A percentile compares a stretch with the other conserved stretches of the same genome.
Evolutionary conservation across 192 early-diverging fungal species (phyloP).

Genomic region (Mortierella alpina): DNA sequence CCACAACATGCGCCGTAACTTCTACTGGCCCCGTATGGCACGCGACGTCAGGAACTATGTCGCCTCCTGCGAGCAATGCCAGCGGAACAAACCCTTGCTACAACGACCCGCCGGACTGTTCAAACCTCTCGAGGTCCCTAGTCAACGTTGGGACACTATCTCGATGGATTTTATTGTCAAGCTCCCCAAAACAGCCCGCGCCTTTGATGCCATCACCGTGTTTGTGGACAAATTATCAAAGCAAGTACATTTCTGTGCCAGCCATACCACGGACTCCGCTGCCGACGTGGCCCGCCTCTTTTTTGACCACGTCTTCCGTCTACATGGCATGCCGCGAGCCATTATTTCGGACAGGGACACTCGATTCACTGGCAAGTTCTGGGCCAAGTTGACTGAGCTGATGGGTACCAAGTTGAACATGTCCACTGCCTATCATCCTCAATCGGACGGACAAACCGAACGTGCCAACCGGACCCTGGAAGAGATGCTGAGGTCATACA

Average conservation of each 20-base stretch:
- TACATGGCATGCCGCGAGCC: slow-evolving; percentile 51
- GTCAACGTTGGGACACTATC: slow-evolving; percentile 32
- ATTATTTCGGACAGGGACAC: slow-evolving; percentile 61
- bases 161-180: slow-evolving; percentile 54
- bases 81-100: slow-evolving; percentile 19
- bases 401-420: slow-evolving; percentile 41
- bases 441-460: slow-evolving; percentile 54
- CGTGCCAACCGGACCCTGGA: slow-evolving; percentile 15
- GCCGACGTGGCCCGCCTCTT: slow-evolving; percentile 13
- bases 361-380: slow-evolving; percentile 56
- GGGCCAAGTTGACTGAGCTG: slow-evolving; percentile 19
- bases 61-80: slow-evolving; percentile 22
- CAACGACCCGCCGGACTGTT: slow-evolving; percentile 33
- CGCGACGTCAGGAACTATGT: slow-evolving; percentile 8
- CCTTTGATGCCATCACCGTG: too few species aligned
- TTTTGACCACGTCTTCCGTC: slow-evolving; percentile 24
- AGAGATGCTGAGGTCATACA: slow-evolving; percentile 7
- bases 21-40: slow-evolving; percentile 17
- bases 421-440: slow-evolving; percentile 54
- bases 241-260: slow-evolving; percentile 22
- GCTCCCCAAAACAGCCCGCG: neutral
- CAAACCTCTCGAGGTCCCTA: slow-evolving; percentile 25
- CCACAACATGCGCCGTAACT: neutral
- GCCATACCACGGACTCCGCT: neutral
- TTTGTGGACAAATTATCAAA: slow-evolving; percentile 55